phyloP scores from a whole-genome alignment of 2,329 filamentous ascomycete species.

The Aspergillus ibericus region DNA sequence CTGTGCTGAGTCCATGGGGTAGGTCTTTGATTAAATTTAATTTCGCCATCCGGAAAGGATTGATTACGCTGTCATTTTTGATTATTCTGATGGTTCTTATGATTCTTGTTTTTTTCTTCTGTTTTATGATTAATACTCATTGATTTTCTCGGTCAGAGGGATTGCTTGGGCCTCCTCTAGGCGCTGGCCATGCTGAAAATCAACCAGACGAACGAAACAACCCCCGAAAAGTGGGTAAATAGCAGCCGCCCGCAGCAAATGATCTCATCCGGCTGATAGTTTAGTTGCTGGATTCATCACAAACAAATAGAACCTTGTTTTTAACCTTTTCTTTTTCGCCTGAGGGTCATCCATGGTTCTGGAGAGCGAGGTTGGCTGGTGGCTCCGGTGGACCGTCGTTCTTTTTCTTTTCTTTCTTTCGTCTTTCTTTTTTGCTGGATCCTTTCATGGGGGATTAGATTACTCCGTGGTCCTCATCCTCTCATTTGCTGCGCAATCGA shows the following conservation, averaged over 20 bases:
- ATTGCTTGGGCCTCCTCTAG: constrained; percentile 12
- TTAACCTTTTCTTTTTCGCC: constrained; percentile 21
- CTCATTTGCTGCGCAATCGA: background rate
- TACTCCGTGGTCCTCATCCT: background rate
- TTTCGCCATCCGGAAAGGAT: background rate
- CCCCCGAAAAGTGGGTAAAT: constrained; percentile 6
- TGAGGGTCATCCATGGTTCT: constrained; percentile 25
- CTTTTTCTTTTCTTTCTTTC: background rate
- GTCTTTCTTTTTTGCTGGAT: background rate
- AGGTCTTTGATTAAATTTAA: background rate
- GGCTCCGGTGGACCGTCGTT: background rate
- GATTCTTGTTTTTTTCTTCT: background rate
- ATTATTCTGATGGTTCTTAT: background rate
- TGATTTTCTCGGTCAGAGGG: background rate
- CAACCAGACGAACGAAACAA: constrained; percentile 4
- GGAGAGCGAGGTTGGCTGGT: constrained; percentile 9
- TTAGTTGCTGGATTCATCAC: constrained; percentile 8
- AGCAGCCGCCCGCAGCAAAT: constrained; percentile 11
- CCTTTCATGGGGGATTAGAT: background rate
- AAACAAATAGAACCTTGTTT: constrained; percentile 18
- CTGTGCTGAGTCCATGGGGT: constrained; percentile 8
- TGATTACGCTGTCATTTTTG: no score
- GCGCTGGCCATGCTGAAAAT: constrained; percentile 13
- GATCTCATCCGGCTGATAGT: constrained; percentile 8
- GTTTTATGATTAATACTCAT: background rate